phyloP scores from a whole-genome alignment of 2,329 filamentous ascomycete species.

The Fusarium robinianum region DNA sequence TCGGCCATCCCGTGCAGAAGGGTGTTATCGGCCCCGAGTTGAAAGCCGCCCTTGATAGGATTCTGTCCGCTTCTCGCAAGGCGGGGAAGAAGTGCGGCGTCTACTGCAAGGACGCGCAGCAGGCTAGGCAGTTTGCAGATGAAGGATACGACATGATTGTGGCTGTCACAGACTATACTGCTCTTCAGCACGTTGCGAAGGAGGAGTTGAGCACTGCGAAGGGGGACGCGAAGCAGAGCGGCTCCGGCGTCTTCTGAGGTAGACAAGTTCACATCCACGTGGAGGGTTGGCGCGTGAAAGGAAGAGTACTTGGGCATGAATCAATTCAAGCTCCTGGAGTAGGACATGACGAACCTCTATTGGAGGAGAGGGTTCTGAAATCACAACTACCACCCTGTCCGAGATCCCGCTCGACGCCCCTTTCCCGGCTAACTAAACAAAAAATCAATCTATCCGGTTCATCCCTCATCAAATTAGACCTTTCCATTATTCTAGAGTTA shows the following conservation, averaged over 20 bases:
- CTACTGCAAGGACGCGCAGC: constrained; percentile 57
- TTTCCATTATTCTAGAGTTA: constrained; percentile 20
- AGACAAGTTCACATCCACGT: constrained; percentile 1
- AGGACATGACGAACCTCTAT: no score
- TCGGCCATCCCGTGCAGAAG: constrained; percentile 62
- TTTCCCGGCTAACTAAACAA: no score
- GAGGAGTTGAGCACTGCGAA: constrained; percentile 51
- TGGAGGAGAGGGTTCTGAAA: no score
- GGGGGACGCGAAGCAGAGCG: constrained; percentile 37
- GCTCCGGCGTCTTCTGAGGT: no score
- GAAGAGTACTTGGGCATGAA: no score
- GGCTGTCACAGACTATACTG: constrained; percentile 57
- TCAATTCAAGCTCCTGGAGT: no score
- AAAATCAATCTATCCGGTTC: no score
- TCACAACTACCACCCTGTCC: no score
- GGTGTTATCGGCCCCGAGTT: constrained; percentile 62
- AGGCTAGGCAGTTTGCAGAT: constrained; percentile 56
- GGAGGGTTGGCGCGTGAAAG: background rate
- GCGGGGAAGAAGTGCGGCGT: constrained; percentile 69
- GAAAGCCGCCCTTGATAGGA: constrained; percentile 58
- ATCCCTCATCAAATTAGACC: no score
- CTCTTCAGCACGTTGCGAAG: constrained; percentile 50
- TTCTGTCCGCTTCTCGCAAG: constrained; percentile 58
- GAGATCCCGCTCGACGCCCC: no score
- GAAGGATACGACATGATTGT: constrained; percentile 64